A percentile compares a stretch with the other conserved stretches of the same genome.
Evolutionary conservation across 805 yeast species (phyloP).

Genomic region (Teunomyces pallodes): DNA sequence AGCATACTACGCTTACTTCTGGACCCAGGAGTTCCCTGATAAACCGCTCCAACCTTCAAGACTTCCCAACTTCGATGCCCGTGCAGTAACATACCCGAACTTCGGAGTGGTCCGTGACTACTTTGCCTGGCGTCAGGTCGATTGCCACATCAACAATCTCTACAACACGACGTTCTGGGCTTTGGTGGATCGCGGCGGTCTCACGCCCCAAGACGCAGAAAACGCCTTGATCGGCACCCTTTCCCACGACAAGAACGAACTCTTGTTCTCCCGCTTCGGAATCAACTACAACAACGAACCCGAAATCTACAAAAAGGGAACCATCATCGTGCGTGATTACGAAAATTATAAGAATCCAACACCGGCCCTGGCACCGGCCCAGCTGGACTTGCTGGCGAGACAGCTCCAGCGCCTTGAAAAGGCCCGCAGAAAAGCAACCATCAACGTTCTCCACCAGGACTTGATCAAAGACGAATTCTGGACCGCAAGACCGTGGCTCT

Average conservation of each 20-base stretch:
- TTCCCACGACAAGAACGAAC: conserved; percentile 84
- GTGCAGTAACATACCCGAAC: conserved; percentile 85
- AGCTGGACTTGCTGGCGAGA: conserved; percentile 28
- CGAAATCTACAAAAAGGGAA: conserved; percentile 85
- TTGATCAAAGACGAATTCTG: conserved; percentile 65
- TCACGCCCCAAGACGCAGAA: conserved; percentile 81
- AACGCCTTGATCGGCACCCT: conserved; percentile 71
- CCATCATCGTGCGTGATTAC: conserved; percentile 53
- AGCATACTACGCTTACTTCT: conserved; percentile 65
- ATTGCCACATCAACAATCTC: conserved; percentile 91
- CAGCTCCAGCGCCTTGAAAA: conserved; percentile 52
- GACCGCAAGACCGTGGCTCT: conserved; percentile 43
- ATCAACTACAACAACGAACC: conserved; percentile 90
- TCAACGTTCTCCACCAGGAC: conserved; percentile 53
- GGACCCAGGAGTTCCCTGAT: conserved; percentile 60
- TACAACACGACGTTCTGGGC: conserved; percentile 95
- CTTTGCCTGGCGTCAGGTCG: conserved; percentile 92
- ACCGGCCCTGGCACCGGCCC: too few relatives aligned
- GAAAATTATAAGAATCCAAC: conserved; percentile 13
- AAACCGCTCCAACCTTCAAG: conserved; percentile 46
- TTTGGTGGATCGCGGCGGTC: conserved; percentile 64
- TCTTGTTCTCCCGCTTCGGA: conserved; percentile 71
- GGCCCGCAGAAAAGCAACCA: conserved; percentile 45
- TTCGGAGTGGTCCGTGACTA: conserved; percentile 66
- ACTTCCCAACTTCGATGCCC: conserved; percentile 85